Conservation (phyloP, 371 early-diverging fungal species). For the Mucor lusitanicus region DNA sequence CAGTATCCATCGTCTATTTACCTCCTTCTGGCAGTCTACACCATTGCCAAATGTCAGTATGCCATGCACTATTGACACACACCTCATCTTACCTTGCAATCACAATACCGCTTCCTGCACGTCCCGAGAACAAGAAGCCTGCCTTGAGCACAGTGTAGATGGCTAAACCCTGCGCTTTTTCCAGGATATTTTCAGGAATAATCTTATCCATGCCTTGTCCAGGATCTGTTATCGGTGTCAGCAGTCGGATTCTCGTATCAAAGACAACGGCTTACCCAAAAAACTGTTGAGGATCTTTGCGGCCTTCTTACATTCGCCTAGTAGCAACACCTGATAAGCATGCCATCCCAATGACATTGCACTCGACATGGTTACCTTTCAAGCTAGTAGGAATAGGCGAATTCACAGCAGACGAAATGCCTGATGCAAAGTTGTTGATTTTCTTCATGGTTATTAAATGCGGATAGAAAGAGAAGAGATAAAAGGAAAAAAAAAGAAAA, state of each 20-base stretch:
- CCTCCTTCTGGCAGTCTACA: conserved; percentile 48
- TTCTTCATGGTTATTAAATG: conserved; percentile 19
- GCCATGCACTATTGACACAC: background rate
- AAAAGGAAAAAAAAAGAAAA: background rate
- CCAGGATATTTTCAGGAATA: conserved; percentile 74
- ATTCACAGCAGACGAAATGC: conserved; percentile 39
- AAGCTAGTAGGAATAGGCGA: conserved; percentile 66
- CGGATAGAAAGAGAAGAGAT: background rate
- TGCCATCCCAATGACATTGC: background rate
- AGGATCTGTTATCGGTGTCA: conserved; percentile 40
- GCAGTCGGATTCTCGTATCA: background rate
- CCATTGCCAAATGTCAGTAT: background rate
- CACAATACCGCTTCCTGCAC: conserved; percentile 91
- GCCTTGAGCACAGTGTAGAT: conserved; percentile 92
- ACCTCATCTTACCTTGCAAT: conserved; percentile 65
- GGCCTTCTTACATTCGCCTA: conserved; percentile 76
- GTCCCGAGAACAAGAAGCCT: conserved; percentile 90
- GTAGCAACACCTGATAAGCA: no score
- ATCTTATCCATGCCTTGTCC: conserved; percentile 73
- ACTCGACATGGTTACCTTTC: conserved; percentile 33
- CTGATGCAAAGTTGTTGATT: conserved; percentile 20
- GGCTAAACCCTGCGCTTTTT: conserved; percentile 89
- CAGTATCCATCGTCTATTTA: conserved; percentile 9
- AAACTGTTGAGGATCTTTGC: conserved; percentile 79
- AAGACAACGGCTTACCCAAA: conserved; percentile 46